phyloP scores from a whole-genome alignment of 805 yeast genomes.

The baker's yeast (Saccharomyces cerevisiae) region DNA sequence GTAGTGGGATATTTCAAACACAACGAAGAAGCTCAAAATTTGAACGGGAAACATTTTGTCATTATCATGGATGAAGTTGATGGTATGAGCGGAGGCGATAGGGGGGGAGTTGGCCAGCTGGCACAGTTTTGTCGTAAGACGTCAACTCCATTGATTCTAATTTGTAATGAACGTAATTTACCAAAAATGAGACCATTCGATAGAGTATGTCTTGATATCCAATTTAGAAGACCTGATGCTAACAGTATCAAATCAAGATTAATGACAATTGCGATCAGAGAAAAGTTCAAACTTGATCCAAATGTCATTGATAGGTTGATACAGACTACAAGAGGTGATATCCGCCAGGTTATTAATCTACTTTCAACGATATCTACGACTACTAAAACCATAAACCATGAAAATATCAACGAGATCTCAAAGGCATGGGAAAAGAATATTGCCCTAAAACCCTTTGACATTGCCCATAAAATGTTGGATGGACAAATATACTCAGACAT shows the following conservation, averaged over 20 bases:
- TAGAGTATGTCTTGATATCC: constrained; percentile 65
- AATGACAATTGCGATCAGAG: constrained; percentile 84
- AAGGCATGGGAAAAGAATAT: constrained; percentile 82
- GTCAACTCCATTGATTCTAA: constrained; percentile 80
- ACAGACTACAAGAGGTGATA: constrained; percentile 79
- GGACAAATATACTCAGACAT: constrained; percentile 47
- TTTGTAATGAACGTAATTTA: constrained; percentile 84
- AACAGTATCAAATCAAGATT: constrained; percentile 72
- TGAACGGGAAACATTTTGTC: constrained; percentile 54
- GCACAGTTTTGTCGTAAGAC: constrained; percentile 81
- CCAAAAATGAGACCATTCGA: constrained; percentile 98
- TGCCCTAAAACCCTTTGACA: constrained; percentile 88
- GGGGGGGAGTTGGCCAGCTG: constrained; percentile 95
- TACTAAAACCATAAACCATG: constrained; percentile 46
- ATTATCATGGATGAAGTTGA: constrained; percentile 98
- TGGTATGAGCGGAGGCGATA: constrained; percentile 98
- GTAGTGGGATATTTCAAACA: constrained; percentile 65
- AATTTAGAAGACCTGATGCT: constrained; percentile 84
- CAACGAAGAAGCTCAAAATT: constrained; percentile 18
- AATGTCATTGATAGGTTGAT: constrained; percentile 76
- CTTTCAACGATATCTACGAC: constrained; percentile 79
- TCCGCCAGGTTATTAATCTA: constrained; percentile 86
- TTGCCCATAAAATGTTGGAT: constrained; percentile 57
- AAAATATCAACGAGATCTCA: constrained; percentile 54
- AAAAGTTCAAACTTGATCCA: constrained; percentile 72